Evolutionary conservation across 805 yeast species (phyloP).

Genomic region (Tetrapisispora taiwanensis): DNA sequence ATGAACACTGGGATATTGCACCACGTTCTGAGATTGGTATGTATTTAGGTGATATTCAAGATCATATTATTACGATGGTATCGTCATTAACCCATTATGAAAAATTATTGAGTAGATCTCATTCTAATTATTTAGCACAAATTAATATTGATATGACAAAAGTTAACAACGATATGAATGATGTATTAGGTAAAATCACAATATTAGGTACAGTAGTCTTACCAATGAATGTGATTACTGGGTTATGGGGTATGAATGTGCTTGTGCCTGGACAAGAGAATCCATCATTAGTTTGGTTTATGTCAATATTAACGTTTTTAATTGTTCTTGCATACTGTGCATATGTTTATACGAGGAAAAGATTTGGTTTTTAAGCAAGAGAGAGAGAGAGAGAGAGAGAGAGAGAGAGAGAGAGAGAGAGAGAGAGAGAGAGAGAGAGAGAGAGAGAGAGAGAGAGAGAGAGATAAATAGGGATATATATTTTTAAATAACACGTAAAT

Average conservation of each 20-base stretch:
- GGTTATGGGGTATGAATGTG: constrained; percentile 98
- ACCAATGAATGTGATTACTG: constrained; percentile 92
- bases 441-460: too few species aligned
- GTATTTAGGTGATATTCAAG: constrained; percentile 95
- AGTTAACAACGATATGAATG: constrained; percentile 94
- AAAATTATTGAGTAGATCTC: constrained; percentile 86
- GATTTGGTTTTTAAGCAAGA: constrained; percentile 30
- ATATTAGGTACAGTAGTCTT: constrained; percentile 89
- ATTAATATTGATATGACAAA: constrained; percentile 96
- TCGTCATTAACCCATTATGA: constrained; percentile 92
- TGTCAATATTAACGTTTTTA: constrained; percentile 40
- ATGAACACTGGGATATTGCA: constrained; percentile 71
- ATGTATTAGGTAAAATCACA: constrained; percentile 86
- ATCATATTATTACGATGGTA: constrained; percentile 95
- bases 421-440: too few species aligned
- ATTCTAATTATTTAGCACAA: constrained; percentile 91
- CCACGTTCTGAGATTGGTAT: constrained; percentile 83
- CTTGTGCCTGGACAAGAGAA: constrained; percentile 84
- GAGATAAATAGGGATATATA: too few species aligned
- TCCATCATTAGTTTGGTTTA: constrained; percentile 59
- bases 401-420: too few species aligned
- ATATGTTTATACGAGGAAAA: constrained; percentile 39
- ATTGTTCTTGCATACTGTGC: constrained; percentile 36
- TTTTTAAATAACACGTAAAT: too few species aligned
- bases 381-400: too few species aligned